Evolutionary conservation across 2,329 filamentous ascomycete genomes (phyloP), one percentile per base, ranked within the genome.

Genomic region (Trichoderma guizhouense): DNA sequence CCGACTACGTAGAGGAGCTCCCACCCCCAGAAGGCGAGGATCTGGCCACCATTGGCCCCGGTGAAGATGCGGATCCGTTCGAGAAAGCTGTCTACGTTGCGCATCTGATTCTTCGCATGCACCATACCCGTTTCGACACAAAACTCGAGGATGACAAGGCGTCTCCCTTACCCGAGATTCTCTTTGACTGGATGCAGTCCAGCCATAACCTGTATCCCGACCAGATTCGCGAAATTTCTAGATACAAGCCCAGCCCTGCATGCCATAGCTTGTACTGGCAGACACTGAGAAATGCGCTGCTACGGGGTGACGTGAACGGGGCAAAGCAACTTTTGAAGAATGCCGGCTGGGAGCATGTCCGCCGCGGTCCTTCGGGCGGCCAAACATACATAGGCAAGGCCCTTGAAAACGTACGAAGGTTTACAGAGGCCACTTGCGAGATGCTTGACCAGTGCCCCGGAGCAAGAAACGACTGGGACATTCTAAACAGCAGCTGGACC

Each of bases 241-340:
- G 86, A 32, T 83, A 90, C 75, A 86, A 86, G 60, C 92, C 93
- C 1, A 92, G 92, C 72, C 93, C 94, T 26, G 92, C 93, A 2
- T 89, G 90, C 57, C 93, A 96, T 77, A 84, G 86, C 30, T 85
- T 92, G 43, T 98, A 94, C 82, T 98, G 95, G 95, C 93, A 95
- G 78, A 90, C 90, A 1, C 84, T 97, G n/a, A 92, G 91, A 76
- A 89, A 89, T 70, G 86, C 90, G 15, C 85, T 95, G 26, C 84
- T 97, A 30, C 92, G 94, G 61, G 95, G 95, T 55, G 91, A 92
- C 72, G 87, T 97, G 57, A 76, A 80, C 15, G 89, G 89, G 55
- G 91, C 91, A 1, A 85, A 91, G n/a, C 83, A 87, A 61, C 81
- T 97, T 32, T 85, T 98, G 62, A 88, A 86, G 71, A 88, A 89